Evolutionary conservation across 2,329 filamentous ascomycete genomes (phyloP).

Genomic region (Aspergillus sp.): DNA sequence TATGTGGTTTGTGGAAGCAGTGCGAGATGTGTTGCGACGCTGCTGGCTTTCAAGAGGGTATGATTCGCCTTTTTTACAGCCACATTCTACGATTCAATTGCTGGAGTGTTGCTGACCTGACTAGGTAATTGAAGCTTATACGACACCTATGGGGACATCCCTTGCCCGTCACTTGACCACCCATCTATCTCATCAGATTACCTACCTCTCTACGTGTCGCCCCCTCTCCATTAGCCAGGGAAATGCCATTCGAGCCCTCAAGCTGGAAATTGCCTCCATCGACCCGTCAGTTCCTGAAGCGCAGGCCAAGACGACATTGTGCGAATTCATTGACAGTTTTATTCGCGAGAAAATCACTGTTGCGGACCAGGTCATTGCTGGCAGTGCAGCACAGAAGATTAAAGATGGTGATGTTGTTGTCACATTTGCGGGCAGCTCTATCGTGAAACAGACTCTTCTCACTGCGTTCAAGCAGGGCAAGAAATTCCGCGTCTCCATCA

Average conservation of each 20-base stretch:
- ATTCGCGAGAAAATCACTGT: slow-evolving; percentile 86
- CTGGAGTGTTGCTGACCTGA: slow-evolving; percentile 16
- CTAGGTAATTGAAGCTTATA: slow-evolving; percentile 89
- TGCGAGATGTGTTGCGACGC: slow-evolving; percentile 79
- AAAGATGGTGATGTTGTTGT: slow-evolving; percentile 77
- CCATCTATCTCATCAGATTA: slow-evolving; percentile 92
- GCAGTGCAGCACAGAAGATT: slow-evolving; percentile 73
- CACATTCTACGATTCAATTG: neutral
- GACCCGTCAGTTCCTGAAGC: slow-evolving; percentile 81
- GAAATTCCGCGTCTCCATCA: slow-evolving; percentile 77
- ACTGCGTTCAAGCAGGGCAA: slow-evolving; percentile 69
- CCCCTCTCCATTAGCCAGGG: slow-evolving; percentile 96
- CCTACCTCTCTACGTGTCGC: slow-evolving; percentile 89
- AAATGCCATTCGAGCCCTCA: slow-evolving; percentile 92
- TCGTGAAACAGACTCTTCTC: slow-evolving; percentile 80
- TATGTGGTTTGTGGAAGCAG: slow-evolving; percentile 89
- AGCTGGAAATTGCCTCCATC: slow-evolving; percentile 86
- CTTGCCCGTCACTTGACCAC: slow-evolving; percentile 88
- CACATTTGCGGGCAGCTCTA: slow-evolving; percentile 80
- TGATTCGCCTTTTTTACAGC: slow-evolving; percentile 21
- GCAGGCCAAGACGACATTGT: slow-evolving; percentile 76
- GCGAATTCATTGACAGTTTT: slow-evolving; percentile 81
- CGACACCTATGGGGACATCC: slow-evolving; percentile 78
- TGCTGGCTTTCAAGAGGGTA: slow-evolving; percentile 86
- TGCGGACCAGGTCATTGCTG: slow-evolving; percentile 81